Percentiles rank a stretch among this genome's conserved stretches.
phyloP scores from a whole-genome alignment of 2,329 filamentous ascomycete species.

The Chaetothyriales sp. region DNA sequence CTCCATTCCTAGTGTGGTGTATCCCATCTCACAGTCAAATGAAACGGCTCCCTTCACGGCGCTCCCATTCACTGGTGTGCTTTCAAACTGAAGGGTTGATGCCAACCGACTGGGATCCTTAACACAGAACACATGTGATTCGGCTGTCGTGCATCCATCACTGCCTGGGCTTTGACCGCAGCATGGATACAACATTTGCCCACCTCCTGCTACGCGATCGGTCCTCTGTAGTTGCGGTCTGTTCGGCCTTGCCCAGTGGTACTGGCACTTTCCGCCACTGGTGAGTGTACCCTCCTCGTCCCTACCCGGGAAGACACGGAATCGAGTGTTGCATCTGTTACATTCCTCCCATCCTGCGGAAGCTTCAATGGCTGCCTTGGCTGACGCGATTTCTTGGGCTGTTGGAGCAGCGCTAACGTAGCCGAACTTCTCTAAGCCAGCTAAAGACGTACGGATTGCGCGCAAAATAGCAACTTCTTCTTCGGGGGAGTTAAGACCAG shows the following conservation, averaged over 20 bases:
- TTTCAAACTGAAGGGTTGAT: constrained; percentile 61
- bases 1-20: constrained; percentile 77
- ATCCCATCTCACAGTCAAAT: constrained; percentile 97
- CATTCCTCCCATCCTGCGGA: constrained; percentile 74
- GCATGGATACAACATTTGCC: constrained; percentile 57
- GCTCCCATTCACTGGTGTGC: constrained; percentile 53
- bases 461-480: constrained; percentile 57
- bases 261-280: constrained; percentile 62
- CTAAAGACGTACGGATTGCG: constrained; percentile 50
- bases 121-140: constrained; percentile 78
- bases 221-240: constrained; percentile 42
- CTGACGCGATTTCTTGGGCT: constrained; percentile 50
- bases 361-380: constrained; percentile 50
- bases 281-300: constrained; percentile 63
- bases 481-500: constrained; percentile 40
- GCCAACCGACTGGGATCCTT: constrained; percentile 64
- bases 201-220: constrained; percentile 42
- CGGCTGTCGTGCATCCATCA: constrained; percentile 55
- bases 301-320: constrained; percentile 82
- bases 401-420: constrained; percentile 61
- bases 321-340: constrained; percentile 71
- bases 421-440: constrained; percentile 51
- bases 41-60: constrained; percentile 37
- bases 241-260: constrained; percentile 64
- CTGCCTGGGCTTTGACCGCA: constrained; percentile 64